Evolutionary conservation across 2,329 filamentous ascomycete genomes (phyloP).

Genomic region (Aspergillus sp.): DNA sequence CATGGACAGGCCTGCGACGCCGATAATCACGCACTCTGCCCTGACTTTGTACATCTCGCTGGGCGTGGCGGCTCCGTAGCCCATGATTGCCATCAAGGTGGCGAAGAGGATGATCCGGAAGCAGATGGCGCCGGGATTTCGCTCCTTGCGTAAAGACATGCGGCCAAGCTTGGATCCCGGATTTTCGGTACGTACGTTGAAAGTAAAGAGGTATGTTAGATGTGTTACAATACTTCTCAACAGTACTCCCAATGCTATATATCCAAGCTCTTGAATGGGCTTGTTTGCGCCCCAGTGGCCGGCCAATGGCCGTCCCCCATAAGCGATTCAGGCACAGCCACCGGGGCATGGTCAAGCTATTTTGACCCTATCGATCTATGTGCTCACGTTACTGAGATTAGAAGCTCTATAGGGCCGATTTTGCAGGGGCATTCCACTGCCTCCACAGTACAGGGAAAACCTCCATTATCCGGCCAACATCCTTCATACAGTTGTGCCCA

Average conservation of each 20-base stretch:
- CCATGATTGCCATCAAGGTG: not conserved
- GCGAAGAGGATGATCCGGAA: not conserved
- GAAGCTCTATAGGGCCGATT: not conserved
- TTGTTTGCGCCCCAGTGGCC: not conserved
- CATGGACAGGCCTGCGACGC: not conserved
- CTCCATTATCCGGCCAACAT: not conserved
- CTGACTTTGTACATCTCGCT: not conserved
- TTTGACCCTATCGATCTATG: not conserved
- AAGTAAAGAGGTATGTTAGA: not conserved
- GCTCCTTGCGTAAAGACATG: not conserved
- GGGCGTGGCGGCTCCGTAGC: not conserved
- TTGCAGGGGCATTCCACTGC: not conserved
- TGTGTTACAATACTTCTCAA: not conserved
- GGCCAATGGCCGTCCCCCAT: not conserved
- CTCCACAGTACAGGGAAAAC: not conserved
- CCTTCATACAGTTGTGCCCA: not conserved
- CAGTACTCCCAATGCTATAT: not conserved
- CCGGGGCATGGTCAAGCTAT: not conserved
- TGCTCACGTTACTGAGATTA: not conserved
- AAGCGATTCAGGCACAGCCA: not conserved
- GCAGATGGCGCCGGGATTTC: not conserved
- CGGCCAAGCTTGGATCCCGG: not conserved
- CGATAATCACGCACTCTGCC: not conserved
- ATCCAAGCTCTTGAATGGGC: not conserved
- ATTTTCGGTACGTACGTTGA: not conserved